These are phyloP conservation scores for Ascochyta koolunga DNA, from an alignment of 2,329 filamentous ascomycete genomes.

Conservation along the genomic window DNA sequence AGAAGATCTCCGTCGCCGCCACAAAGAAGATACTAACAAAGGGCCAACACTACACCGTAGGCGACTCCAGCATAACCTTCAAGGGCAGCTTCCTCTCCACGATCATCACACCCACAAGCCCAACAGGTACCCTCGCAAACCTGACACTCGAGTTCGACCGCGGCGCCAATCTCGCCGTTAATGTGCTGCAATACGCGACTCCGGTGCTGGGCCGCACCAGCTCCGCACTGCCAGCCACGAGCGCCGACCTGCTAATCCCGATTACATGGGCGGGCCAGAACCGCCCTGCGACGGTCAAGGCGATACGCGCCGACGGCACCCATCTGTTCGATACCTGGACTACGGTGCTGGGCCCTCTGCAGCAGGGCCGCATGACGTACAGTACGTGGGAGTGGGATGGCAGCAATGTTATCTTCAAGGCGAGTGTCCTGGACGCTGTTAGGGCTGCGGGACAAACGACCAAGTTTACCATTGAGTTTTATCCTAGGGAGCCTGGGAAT, in stretches of 20 bases:
- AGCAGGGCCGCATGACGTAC: constrained; percentile 57
- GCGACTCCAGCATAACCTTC: constrained; percentile 55
- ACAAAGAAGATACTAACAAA: constrained; percentile 45
- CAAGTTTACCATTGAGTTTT: constrained; percentile 63
- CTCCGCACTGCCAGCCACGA: constrained; percentile 28
- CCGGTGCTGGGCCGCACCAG: constrained; percentile 45
- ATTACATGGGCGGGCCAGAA: constrained; percentile 59
- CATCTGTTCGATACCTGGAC: constrained; percentile 65
- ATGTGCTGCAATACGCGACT: constrained; percentile 60
- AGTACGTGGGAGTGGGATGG: constrained; percentile 58
- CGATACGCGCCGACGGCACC: constrained; percentile 55
- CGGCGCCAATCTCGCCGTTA: constrained; percentile 55
- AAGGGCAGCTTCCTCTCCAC: constrained; percentile 54
- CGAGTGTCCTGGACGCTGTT: constrained; percentile 55
- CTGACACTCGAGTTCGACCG: constrained; percentile 61
- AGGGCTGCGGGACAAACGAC: constrained; percentile 53
- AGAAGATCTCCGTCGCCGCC: constrained; percentile 41
- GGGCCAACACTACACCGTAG: constrained; percentile 57
- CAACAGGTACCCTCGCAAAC: constrained; percentile 56
- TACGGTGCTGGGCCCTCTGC: constrained; percentile 58
- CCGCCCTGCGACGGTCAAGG: constrained; percentile 60
- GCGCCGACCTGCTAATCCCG: constrained; percentile 56
- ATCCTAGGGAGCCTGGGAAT: constrained; percentile 58
- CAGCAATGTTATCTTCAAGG: constrained; percentile 55
- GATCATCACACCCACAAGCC: constrained; percentile 50